These are phyloP conservation scores for Amphichorda felina DNA, from an alignment of 2,329 filamentous ascomycete genomes.

Conservation along the genomic window DNA sequence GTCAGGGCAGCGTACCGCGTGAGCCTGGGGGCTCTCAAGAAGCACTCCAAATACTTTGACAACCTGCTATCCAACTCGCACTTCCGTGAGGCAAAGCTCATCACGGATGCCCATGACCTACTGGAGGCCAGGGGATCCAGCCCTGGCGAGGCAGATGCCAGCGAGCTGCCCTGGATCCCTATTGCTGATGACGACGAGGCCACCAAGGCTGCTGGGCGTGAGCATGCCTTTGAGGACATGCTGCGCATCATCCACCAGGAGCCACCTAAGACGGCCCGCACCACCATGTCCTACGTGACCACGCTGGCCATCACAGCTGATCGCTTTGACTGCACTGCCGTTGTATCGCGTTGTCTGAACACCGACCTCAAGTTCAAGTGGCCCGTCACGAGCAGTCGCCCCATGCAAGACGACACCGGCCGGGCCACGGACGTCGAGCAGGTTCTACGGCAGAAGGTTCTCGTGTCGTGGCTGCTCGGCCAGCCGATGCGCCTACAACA, in stretches of 20 bases:
- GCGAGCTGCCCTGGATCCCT: constrained; percentile 48
- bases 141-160: constrained; percentile 32
- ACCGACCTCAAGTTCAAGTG: constrained; percentile 40
- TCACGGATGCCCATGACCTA: constrained; percentile 36
- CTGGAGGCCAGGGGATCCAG: constrained; percentile 34
- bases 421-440: constrained; percentile 43
- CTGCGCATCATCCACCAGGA: constrained; percentile 51
- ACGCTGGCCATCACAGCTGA: constrained; percentile 62
- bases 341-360: constrained; percentile 42
- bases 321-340: constrained; percentile 53
- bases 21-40: constrained; percentile 40
- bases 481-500: constrained; percentile 46
- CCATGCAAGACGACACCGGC: constrained; percentile 23
- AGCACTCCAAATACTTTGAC: constrained; percentile 57
- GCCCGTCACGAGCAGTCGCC: constrained; percentile 31
- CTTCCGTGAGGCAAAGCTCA: constrained; percentile 49
- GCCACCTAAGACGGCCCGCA: constrained; percentile 21
- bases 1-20: constrained; percentile 46
- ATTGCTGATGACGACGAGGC: constrained; percentile 61
- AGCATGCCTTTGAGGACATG: constrained; percentile 54
- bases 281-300: constrained; percentile 49
- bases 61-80: constrained; percentile 50
- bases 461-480: constrained; percentile 54
- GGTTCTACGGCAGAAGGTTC: constrained; percentile 54
- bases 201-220: constrained; percentile 46